Evolutionary conservation across 441 rosid genomes (phyloP).

Genomic region (Euphorbia neoarborescens): DNA sequence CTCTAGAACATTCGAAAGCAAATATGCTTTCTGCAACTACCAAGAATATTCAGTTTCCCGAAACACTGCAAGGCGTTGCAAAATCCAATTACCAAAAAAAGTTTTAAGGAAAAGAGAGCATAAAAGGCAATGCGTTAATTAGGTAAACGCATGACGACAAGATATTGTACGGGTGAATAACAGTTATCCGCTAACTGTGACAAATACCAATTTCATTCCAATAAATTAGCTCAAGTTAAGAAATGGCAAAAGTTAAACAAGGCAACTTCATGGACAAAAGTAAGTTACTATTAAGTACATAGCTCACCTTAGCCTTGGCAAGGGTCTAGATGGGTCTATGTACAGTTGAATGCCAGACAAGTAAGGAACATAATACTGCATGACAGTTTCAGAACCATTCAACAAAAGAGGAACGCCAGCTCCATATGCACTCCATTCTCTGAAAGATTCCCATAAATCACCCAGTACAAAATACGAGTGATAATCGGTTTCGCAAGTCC

Average conservation of each 20-base stretch:
- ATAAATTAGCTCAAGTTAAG: slow-evolving; percentile 1
- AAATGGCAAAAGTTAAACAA: background rate
- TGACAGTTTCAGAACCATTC: slow-evolving; percentile 60
- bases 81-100: background rate
- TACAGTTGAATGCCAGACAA: slow-evolving; percentile 86
- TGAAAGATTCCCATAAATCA: slow-evolving; percentile 79
- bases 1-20: background rate
- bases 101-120: background rate
- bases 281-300: slow-evolving; percentile 8
- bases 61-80: background rate
- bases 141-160: background rate
- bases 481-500: slow-evolving; percentile 30
- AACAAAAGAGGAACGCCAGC: slow-evolving; percentile 83
- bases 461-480: slow-evolving; percentile 54
- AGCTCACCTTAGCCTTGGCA: slow-evolving; percentile 45
- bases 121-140: background rate
- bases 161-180: background rate
- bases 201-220: background rate
- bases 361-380: slow-evolving; percentile 88
- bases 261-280: background rate
- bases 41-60: background rate
- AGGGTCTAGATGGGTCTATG: slow-evolving; percentile 48
- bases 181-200: background rate
- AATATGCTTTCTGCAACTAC: background rate
- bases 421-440: slow-evolving; percentile 90